Evolutionary conservation across 2,329 filamentous ascomycete genomes (phyloP).

Genomic region (Aspergillus texensis): DNA sequence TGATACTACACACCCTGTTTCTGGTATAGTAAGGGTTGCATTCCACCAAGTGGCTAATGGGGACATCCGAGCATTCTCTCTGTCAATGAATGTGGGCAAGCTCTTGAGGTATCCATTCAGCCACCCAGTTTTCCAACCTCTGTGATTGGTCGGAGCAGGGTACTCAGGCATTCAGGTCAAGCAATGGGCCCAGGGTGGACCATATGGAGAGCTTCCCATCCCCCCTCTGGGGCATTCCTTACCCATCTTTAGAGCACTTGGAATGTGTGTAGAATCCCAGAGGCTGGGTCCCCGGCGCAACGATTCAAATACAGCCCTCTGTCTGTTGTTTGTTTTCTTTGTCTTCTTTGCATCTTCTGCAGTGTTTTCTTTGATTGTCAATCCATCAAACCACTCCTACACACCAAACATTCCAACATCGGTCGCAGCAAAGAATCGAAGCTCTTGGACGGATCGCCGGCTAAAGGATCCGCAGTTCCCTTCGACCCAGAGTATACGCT

Average conservation of each 20-base stretch:
- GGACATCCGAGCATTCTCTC: conserved; percentile 15
- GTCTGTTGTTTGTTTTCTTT: conserved; percentile 49
- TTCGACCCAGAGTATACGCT: conserved; percentile 24
- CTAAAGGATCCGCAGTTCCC: conserved; percentile 23
- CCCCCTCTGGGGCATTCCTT: conserved; percentile 35
- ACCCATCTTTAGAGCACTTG: conserved; percentile 34
- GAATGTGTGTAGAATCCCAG: conserved; percentile 40
- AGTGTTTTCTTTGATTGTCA: conserved; percentile 44
- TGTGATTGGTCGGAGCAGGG: conserved; percentile 29
- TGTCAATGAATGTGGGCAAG: conserved; percentile 2
- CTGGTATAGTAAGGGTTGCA: conserved; percentile 39
- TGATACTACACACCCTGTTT: conserved; percentile 31
- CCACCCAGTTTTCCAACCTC: conserved; percentile 16
- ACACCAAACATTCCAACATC: conserved; percentile 25
- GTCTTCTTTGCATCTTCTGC: conserved; percentile 45
- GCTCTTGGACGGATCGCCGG: conserved; percentile 21
- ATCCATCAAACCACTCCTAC: conserved; percentile 37
- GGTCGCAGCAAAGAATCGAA: not conserved
- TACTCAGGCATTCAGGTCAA: conserved; percentile 23
- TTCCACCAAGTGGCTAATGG: conserved; percentile 38
- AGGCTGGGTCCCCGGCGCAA: conserved; percentile 35
- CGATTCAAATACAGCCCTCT: conserved; percentile 42
- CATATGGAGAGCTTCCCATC: conserved; percentile 22
- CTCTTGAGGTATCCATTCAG: conserved; percentile 25
- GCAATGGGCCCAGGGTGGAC: conserved; percentile 27